A percentile compares a stretch with the other conserved stretches of the same genome.
phyloP scores from a whole-genome alignment of 2,329 filamentous ascomycete genomes.

The Ampelomyces quisqualis region DNA sequence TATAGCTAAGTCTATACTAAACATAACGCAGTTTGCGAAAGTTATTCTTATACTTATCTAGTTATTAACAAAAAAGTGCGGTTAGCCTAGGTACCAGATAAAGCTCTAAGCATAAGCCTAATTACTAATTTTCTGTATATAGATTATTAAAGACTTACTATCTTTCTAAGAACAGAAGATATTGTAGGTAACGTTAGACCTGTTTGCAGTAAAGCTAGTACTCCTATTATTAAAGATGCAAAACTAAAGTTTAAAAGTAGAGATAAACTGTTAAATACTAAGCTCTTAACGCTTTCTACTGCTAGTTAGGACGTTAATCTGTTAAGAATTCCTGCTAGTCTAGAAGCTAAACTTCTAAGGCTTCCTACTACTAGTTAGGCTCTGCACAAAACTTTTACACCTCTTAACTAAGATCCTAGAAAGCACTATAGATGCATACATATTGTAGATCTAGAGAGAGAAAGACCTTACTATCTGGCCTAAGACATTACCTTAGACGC shows the following conservation, averaged over 20 bases:
- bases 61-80: slow-evolving; percentile 3
- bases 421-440: slow-evolving; percentile 11
- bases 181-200: background rate
- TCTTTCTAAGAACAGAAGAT: slow-evolving; percentile 10
- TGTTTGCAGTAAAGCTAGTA: background rate
- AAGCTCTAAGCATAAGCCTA: slow-evolving; percentile 1
- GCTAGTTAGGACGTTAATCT: too few species aligned
- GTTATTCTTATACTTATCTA: background rate
- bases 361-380: background rate
- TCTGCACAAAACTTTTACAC: slow-evolving; percentile 7
- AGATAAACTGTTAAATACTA: slow-evolving; percentile 1
- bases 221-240: background rate
- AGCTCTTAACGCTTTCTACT: too few species aligned
- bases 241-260: slow-evolving; percentile 4
- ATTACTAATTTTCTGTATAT: slow-evolving; percentile 1
- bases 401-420: slow-evolving; percentile 4
- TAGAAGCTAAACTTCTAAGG: slow-evolving; percentile 1
- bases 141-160: slow-evolving; percentile 8
- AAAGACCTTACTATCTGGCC: slow-evolving; percentile 10
- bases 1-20: background rate
- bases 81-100: slow-evolving; percentile 1
- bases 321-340: too few species aligned
- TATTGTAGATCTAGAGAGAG: slow-evolving; percentile 9
- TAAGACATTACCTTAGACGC: slow-evolving; percentile 3
- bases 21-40: background rate